Base-by-base conservation (phyloP, 2,329 filamentous ascomycete genomes). In the Drechslerella stenobrocha region DNA sequence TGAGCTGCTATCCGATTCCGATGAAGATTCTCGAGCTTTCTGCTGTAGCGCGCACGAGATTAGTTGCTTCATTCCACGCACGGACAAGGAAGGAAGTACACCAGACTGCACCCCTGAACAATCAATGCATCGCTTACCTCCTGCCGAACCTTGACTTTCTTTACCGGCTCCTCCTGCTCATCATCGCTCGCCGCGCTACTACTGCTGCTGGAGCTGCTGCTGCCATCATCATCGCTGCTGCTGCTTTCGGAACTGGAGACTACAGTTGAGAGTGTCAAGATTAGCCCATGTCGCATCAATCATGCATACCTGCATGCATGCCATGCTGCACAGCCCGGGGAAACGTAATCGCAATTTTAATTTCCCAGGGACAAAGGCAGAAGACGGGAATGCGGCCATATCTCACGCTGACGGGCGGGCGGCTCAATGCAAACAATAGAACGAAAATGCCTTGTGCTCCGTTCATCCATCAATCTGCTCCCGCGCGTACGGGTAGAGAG, bases 201-300 rank as follows among this genome's bases (percentile, higher is more conserved):
- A 23, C 51, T 63, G 13, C 55, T 56, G 35, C 63, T 67, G 30
- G 42, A 45, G 42, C 59, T 71, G n/a, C 50, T 52, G 32, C 55
- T 46, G 24, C 9, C 23, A 28, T 35, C 34, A 15, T 44, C 48
- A 32, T 46, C 52, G 40, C 52, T 57, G 30, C 61, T 66, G 15
- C 61, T 66, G 34, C 61, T 66, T 51, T 66, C 61, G 32, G 61
- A 66, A 20, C 61, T 66, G 4, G 63, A 67, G 20, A 67, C 63
- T 67, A 56, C 8, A 48, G 53, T 30, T 40, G n/a, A 24, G 50
- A 11, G 34, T 37, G n/a, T 37, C 22, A 48, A 48, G 47, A 69
- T 44, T 42, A 32, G 13, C 30, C 30, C 6, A 32, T 32, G 30
- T 32, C 30, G 30, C 30, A 32, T 32, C 30, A 13, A 37, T 37